phyloP scores from a whole-genome alignment of 2,329 filamentous ascomycete species.

The Hypocreales sp. region DNA sequence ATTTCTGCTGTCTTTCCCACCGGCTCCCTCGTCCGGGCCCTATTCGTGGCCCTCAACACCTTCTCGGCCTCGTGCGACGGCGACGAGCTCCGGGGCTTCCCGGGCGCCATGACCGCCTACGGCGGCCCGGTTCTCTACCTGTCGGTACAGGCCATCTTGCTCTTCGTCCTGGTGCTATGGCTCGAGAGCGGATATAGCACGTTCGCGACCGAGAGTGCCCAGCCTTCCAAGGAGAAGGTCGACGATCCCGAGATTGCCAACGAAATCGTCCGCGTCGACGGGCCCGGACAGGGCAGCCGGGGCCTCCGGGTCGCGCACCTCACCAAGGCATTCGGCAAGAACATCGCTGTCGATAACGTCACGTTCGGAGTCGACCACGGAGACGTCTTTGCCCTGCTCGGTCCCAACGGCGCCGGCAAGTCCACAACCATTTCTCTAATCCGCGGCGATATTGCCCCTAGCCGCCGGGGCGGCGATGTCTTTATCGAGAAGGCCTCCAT shows the following conservation, averaged over 20 bases:
- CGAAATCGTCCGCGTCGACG: too few relatives aligned
- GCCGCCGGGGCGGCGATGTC: constrained; percentile 58
- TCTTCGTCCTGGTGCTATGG: constrained; percentile 64
- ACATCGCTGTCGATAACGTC: constrained; percentile 74
- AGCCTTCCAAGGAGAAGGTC: too few relatives aligned
- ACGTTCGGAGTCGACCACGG: constrained; percentile 70
- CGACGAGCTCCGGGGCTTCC: constrained; percentile 46
- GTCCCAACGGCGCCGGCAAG: constrained; percentile 85
- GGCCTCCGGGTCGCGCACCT: constrained; percentile 68
- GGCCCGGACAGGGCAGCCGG: too few relatives aligned
- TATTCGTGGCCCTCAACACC: constrained; percentile 68
- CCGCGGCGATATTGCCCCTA: constrained; percentile 71
- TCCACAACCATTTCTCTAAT: constrained; percentile 81
- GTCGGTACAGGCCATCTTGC: constrained; percentile 52
- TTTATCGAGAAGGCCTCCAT: constrained; percentile 68
- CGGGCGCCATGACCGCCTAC: constrained; percentile 56
- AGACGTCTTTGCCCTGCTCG: constrained; percentile 78
- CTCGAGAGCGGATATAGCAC: constrained; percentile 74
- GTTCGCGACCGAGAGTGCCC: too few relatives aligned
- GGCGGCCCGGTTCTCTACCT: constrained; percentile 79
- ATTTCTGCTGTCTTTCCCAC: constrained; percentile 62
- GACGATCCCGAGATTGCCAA: too few relatives aligned
- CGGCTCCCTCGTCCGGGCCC: constrained; percentile 54
- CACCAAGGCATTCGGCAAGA: constrained; percentile 62
- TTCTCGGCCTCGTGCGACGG: constrained; percentile 68